Evolutionary conservation across 495 filamentous ascomycete genomes (phyloP), one percentile per base, ranked within the genome.

Genomic region (Thermothielavioides terrestris): DNA sequence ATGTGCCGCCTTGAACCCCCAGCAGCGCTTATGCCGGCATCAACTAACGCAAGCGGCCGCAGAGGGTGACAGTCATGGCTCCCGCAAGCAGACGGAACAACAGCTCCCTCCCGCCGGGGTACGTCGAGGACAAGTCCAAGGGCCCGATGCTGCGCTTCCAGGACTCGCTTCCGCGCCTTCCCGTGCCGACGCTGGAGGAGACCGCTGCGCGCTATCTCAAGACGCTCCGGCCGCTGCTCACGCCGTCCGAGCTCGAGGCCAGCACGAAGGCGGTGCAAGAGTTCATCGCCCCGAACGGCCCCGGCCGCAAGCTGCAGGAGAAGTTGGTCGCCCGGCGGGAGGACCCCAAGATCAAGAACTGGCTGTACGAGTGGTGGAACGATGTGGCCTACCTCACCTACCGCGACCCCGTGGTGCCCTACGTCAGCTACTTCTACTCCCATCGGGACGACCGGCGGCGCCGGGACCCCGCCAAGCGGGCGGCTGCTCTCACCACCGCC

Each of bases 381-480:
- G 77, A 90, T 48, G 77, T 79, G 3, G 90, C 92, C 32, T 99
- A 99, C 70, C 77, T 99, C 46, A 77, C 63, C 50, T 95, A 95
- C 75, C 86, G 91, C 51, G 94, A 96, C 68, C 94, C 94, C 30
- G 87, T 99, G 23, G 86, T 97, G 25, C 94, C 94, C 48, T 99
- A 97, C 65, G 94, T 99, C 56, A 94, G 88, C 65, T 99, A 99
- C 77, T 99, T 99, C 72, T 99, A 99, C 74, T 95, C 89, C 30
- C 91, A 95, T 76, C 80, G 85, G 46, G 94, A 99, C 66, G 94
- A 99, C 65, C 82, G 89, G 42, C 76, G 83, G 60, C 81, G 91
- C 47, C 83, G 89, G 30, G 77, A 94, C 71, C 94, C 92, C 4
- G 85, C 83, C 49, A 91, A 92, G 74, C 85, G 94, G 49, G 94